Evolutionary conservation across 306 rosid species (phyloP).

Genomic region (Astragalus membranaceus): DNA sequence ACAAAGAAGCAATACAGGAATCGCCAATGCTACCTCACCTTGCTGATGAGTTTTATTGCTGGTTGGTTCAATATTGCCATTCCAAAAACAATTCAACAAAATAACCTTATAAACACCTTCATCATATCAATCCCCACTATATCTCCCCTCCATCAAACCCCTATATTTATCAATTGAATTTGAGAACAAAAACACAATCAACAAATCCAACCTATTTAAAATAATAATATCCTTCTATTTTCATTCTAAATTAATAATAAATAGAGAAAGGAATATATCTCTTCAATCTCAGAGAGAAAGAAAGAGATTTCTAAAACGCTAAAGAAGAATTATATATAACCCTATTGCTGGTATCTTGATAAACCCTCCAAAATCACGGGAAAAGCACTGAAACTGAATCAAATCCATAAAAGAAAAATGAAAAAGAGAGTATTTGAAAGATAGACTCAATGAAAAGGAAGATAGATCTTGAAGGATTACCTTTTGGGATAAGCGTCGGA

Average conservation of each 20-base stretch:
- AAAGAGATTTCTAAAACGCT: slow-evolving; percentile 43
- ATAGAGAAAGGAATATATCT: slow-evolving; percentile 13
- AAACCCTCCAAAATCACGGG: slow-evolving; percentile 56
- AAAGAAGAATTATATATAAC: slow-evolving; percentile 35
- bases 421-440: neutral
- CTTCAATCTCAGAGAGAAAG: slow-evolving; percentile 30
- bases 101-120: slow-evolving; percentile 56
- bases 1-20: slow-evolving; percentile 56
- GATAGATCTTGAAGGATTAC: slow-evolving; percentile 50
- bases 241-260: neutral
- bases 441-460: neutral
- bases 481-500: slow-evolving; percentile 73
- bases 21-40: slow-evolving; percentile 71
- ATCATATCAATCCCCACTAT: slow-evolving; percentile 85
- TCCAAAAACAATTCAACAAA: slow-evolving; percentile 50
- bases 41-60: slow-evolving; percentile 44
- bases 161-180: slow-evolving; percentile 61
- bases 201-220: slow-evolving; percentile 24
- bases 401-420: slow-evolving; percentile 37
- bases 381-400: slow-evolving; percentile 56
- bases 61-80: slow-evolving; percentile 48
- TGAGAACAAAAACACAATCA: slow-evolving; percentile 11
- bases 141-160: slow-evolving; percentile 99
- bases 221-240: slow-evolving; percentile 8
- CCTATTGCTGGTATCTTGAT: slow-evolving; percentile 28